These are phyloP conservation scores for Gentiana dahurica DNA, from an alignment of 257 asterid species.

Conservation along the genomic window DNA sequence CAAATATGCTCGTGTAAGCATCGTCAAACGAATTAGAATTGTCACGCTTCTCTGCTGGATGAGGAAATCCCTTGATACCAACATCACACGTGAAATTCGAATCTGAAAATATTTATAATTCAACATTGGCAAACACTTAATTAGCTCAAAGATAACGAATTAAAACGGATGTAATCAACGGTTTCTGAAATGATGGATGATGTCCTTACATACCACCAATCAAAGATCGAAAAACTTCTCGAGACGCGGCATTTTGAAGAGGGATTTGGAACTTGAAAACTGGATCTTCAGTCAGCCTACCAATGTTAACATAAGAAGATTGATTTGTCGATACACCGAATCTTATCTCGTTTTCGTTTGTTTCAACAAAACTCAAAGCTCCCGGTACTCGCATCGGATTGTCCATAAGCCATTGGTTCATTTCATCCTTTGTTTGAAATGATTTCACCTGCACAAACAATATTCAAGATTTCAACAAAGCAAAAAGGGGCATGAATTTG, in stretches of 20 bases:
- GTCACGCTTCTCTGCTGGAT: slow-evolving; percentile 7
- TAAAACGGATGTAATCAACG: neutral
- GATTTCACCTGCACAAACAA: slow-evolving; percentile 23
- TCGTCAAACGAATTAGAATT: neutral
- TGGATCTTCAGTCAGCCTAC: slow-evolving; percentile 29
- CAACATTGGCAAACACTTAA: too few species aligned
- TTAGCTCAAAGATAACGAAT: too few species aligned
- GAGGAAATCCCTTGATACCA: slow-evolving; percentile 31
- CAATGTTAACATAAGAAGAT: slow-evolving; percentile 9
- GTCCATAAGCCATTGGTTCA: slow-evolving; percentile 23
- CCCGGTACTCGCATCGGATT: slow-evolving; percentile 30
- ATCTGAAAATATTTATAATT: slow-evolving; percentile 13
- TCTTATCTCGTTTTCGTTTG: slow-evolving; percentile 18
- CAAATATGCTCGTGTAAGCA: neutral
- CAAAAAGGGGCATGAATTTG: too few species aligned
- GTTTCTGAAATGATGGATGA: neutral
- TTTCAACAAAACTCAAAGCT: slow-evolving; percentile 26
- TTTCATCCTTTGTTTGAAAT: slow-evolving; percentile 22
- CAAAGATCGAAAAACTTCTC: slow-evolving; percentile 30
- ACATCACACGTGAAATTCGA: slow-evolving; percentile 21
- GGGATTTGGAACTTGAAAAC: slow-evolving; percentile 30
- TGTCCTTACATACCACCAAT: slow-evolving; percentile 21
- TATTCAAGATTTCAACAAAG: too few species aligned
- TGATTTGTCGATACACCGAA: slow-evolving; percentile 31
- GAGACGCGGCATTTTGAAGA: slow-evolving; percentile 31